A percentile compares a stretch with the other conserved stretches of the same genome.
phyloP scores from a whole-genome alignment of 257 asterid genomes.

The Mentha longifolia region DNA sequence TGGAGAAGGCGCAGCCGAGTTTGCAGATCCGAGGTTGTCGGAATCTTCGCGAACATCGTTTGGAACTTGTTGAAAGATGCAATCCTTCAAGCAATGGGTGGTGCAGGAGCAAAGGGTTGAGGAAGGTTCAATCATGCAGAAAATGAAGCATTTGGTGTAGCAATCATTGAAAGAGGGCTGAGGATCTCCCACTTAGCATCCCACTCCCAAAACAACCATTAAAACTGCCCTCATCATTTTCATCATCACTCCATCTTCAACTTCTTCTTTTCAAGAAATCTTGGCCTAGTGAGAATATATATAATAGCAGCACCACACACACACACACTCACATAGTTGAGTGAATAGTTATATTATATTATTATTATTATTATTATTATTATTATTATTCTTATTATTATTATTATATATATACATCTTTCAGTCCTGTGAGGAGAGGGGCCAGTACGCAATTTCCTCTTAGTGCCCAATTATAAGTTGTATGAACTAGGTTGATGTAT shows the following conservation, averaged over 20 bases:
- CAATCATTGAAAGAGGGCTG: conserved; percentile 77
- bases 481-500: not conserved
- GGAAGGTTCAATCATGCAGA: conserved; percentile 88
- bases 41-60: conserved; percentile 34
- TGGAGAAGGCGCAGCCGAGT: conserved; percentile 87
- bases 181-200: conserved; percentile 46
- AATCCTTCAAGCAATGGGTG: conserved; percentile 78
- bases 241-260: conserved; percentile 46
- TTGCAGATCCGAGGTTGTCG: conserved; percentile 66
- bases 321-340: not conserved
- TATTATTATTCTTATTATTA: no score
- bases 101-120: conserved; percentile 87
- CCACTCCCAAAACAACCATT: conserved; percentile 48
- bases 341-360: no score
- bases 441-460: conserved; percentile 22
- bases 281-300: conserved; percentile 18
- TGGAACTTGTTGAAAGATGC: conserved; percentile 64
- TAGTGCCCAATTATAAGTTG: conserved; percentile 9
- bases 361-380: no score
- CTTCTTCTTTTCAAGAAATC: not conserved
- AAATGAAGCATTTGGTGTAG: conserved; percentile 83
- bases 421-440: conserved; percentile 38
- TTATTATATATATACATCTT: no score
- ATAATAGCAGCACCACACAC: no score
- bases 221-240: conserved; percentile 44